Base-by-base conservation (phyloP, 2,329 filamentous ascomycete species). In the Curvularia eragrostidis region DNA sequence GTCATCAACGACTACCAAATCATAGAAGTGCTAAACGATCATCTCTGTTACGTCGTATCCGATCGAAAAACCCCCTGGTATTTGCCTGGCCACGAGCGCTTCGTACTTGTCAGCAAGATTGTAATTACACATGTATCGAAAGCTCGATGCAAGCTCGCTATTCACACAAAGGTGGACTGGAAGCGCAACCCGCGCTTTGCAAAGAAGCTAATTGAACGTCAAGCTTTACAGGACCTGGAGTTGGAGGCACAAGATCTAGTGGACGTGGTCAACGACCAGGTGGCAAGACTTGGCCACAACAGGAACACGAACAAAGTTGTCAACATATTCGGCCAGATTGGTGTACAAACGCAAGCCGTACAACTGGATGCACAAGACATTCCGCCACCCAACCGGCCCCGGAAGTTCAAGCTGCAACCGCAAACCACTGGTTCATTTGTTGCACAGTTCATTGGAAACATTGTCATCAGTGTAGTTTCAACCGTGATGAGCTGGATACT, bases 71-170 rank as follows among this genome's bases (percentile, higher is more conserved):
- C 82, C 0, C 86, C 87, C 0, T 96, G 92, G 91, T 92, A 97
- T 79, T 83, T 98, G 36, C 95, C 95, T 12, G 89, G 93, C 73
- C 87, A 89, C 52, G 83, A 87, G 48, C 85, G 87, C 50, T 96
- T 98, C 78, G 89, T 89, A 67, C 81, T 97, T 21, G 86, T 96
- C 56, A 94, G 87, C 65, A 97, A 97, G 77, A 88, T 97, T 62
- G 92, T 97, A 63, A 95, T 99, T 62, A 97, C 95, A 2, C 92
- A 98, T 71, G 85, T 94, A 59, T 88, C 92, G 51, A 98, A 98
- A 78, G 93, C 91, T 12, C 93, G 90, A 75, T 96, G 92, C 77
- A 97, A 95, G 79, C 85, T 99, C 54, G 90, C 93, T 24, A 86
- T 98, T 42, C 96, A 91, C 77, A 91, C 89, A 52, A 90, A 89